These are phyloP conservation scores for Fraxinus ornus DNA, from an alignment of 305 asterid species.

Conservation along the genomic window DNA sequence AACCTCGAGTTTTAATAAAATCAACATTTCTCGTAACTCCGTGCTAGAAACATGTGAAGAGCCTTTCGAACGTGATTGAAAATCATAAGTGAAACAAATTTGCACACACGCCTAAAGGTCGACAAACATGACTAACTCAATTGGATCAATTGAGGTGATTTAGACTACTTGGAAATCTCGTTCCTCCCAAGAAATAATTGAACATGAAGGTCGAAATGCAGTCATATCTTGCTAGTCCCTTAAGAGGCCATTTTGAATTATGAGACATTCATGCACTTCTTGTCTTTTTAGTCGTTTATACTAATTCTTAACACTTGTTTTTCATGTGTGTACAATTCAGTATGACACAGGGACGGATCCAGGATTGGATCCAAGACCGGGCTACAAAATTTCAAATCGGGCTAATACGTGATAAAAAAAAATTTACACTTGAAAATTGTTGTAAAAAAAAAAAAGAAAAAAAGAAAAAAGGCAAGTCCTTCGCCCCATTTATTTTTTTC, in stretches of 20 bases:
- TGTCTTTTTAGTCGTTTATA: neutral
- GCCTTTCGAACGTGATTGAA: neutral
- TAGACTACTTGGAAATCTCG: neutral
- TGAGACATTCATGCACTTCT: slow-evolving; percentile 5
- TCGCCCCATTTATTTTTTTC: too few species aligned
- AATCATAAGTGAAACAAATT: neutral
- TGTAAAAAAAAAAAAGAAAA: too few species aligned
- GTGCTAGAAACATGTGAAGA: neutral
- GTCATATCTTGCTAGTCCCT: neutral
- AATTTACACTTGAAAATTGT: too few species aligned
- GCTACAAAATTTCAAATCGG: too few species aligned
- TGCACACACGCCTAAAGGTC: neutral
- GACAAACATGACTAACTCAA: neutral
- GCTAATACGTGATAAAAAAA: too few species aligned
- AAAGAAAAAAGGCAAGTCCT: too few species aligned
- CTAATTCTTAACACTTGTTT: slow-evolving; percentile 14
- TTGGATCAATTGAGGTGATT: neutral
- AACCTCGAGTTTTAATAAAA: too few species aligned
- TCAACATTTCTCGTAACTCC: neutral
- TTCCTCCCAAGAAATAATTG: neutral
- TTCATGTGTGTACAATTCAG: slow-evolving; percentile 47
- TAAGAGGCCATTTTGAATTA: neutral
- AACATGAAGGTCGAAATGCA: neutral
- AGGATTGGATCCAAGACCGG: too few species aligned
- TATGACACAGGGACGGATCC: slow-evolving; percentile 24